Base-by-base conservation (phyloP, 345 rosid species). In the Brassica rapa region DNA sequence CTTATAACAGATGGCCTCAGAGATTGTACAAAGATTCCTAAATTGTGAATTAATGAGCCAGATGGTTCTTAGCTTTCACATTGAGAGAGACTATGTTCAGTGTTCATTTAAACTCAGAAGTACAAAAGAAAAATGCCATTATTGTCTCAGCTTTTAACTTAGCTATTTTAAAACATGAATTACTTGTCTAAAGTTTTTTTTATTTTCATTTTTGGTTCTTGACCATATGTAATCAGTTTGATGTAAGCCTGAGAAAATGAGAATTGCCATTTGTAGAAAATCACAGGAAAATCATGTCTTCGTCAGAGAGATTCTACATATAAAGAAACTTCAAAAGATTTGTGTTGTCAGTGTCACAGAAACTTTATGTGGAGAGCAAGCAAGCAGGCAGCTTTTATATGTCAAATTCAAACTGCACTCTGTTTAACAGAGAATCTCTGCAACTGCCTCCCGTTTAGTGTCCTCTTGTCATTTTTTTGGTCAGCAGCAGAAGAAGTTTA, bases 221-320 rank as follows among this genome's bases (percentile, higher is more conserved):
- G 2, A 30, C 14, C 49, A 46, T 29, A 25, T 3, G 19, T 19
- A 46, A 73, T 51, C 49, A 49, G 37, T 49, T 21, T 63, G 77
- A 74, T 55, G 64, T 53, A 65, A 74, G 8, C 33, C 37, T 14
- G 24, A 32, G 70, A 56, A 66, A 66, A 66, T 37, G 55, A 27
- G 15, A 30, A 32, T 49, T 71, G 0, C 56, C 1, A 41, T 61
- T 27, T 6, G 16, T 9, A 12, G 76, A 5, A 62, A 41, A 60
- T 72, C 6, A 61, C 14, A 23, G 66, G 24, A 60, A 72, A 70
- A 71, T 32, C 24, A 37, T 62, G 71, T 74, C 71, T 74, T 1
- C 7, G 14, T 74, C 55, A 23, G 21, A 66, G 16, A 75, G 78
- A 75, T 75, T 75, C 72, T 75, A 25, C 57, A 16, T 27, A 25